Evolutionary conservation across 441 rosid genomes (phyloP).

Genomic region (Manihot esculenta): DNA sequence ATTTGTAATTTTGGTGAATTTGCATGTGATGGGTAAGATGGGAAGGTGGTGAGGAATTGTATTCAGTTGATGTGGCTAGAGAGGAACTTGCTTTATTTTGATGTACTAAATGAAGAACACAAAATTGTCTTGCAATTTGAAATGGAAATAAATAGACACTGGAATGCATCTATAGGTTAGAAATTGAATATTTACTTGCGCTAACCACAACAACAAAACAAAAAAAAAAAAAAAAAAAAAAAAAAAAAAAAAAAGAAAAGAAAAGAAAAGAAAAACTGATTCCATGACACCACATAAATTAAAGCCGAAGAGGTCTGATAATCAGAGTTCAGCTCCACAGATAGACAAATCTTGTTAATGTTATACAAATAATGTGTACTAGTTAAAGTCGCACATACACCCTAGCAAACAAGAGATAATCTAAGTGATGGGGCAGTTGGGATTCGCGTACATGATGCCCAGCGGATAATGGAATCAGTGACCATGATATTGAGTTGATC

Average conservation of each 20-base stretch:
- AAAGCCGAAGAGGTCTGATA: neutral
- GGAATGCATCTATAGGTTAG: too few species aligned
- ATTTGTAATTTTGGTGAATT: neutral
- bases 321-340: constrained; percentile 25
- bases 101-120: too few species aligned
- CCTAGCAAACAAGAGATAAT: constrained; percentile 71
- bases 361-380: neutral
- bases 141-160: too few species aligned
- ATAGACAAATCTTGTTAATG: constrained; percentile 3
- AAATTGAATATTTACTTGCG: too few species aligned
- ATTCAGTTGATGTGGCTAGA: too few species aligned
- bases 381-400: neutral
- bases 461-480: constrained; percentile 63
- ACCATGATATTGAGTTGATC: constrained; percentile 57
- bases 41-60: too few species aligned
- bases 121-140: too few species aligned
- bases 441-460: constrained; percentile 85
- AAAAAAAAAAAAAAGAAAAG: too few species aligned
- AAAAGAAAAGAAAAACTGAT: too few species aligned
- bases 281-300: neutral
- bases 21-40: neutral
- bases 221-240: too few species aligned
- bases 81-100: too few species aligned
- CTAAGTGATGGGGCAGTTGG: constrained; percentile 68
- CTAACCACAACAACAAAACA: too few species aligned